These are phyloP conservation scores for Hevea brasiliensis DNA, from an alignment of 345 rosid genomes.

Conservation along the genomic window DNA sequence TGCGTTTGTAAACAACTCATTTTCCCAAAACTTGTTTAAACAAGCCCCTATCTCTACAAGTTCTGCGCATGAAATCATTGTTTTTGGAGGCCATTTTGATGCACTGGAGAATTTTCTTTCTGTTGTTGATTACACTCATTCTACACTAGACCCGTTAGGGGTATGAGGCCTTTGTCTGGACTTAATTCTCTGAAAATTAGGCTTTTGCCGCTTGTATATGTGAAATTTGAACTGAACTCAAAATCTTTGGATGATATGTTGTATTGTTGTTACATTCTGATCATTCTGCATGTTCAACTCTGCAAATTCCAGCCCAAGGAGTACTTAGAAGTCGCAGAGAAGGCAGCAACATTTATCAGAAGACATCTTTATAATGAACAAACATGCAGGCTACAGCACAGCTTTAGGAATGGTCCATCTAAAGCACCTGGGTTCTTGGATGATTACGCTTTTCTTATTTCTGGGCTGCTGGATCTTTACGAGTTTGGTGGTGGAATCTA, in stretches of 20 bases:
- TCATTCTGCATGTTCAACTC: constrained; percentile 1
- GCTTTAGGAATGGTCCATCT: constrained; percentile 85
- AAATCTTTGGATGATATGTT: background rate
- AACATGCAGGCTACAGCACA: constrained; percentile 63
- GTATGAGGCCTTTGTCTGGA: background rate
- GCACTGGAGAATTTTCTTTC: background rate
- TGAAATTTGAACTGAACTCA: background rate
- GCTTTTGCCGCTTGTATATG: background rate
- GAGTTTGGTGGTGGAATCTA: constrained; percentile 62
- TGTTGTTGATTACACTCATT: background rate
- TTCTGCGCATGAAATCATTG: background rate
- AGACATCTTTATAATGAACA: constrained; percentile 61
- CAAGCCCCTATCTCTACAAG: background rate
- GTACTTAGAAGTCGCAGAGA: constrained; percentile 79
- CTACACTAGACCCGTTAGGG: background rate
- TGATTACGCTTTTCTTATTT: constrained; percentile 87
- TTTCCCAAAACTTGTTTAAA: background rate
- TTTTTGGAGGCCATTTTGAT: background rate
- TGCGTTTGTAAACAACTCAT: background rate
- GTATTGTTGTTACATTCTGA: background rate
- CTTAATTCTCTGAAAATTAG: background rate
- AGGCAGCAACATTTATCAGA: constrained; percentile 73
- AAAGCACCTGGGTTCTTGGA: constrained; percentile 94
- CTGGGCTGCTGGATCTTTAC: constrained; percentile 79
- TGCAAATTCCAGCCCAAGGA: constrained; percentile 61